Percentiles rank a stretch among this genome's conserved stretches.
phyloP scores from a whole-genome alignment of 257 asterid species.

The Jacaranda mimosifolia region DNA sequence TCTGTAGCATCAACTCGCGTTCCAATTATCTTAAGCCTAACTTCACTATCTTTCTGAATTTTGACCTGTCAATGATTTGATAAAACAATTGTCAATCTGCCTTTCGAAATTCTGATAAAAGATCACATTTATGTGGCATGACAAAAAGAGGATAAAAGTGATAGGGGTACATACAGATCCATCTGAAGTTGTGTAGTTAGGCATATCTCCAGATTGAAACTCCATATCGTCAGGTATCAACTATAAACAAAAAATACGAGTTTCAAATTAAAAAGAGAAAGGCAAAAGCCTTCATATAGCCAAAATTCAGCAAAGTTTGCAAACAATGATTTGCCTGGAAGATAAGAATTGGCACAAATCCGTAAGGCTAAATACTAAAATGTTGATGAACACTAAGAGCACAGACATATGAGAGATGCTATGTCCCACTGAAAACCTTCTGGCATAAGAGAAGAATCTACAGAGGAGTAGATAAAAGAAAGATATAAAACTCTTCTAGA shows the following conservation, averaged over 20 bases:
- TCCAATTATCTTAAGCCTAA: constrained; percentile 69
- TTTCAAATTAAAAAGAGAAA: constrained; percentile 15
- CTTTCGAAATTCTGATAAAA: background rate
- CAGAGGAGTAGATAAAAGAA: background rate
- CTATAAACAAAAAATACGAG: constrained; percentile 42
- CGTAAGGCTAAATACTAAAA: background rate
- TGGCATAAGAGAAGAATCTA: background rate
- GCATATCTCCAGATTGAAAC: constrained; percentile 92
- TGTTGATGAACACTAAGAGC: background rate
- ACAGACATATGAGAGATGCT: background rate
- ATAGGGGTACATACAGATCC: constrained; percentile 56
- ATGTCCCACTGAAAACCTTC: no score
- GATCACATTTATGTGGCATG: constrained; percentile 10
- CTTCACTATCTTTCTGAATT: constrained; percentile 72
- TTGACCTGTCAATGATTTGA: constrained; percentile 50
- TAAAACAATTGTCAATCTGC: constrained; percentile 30
- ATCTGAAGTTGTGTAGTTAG: constrained; percentile 95
- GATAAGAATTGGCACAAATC: background rate
- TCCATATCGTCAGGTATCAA: constrained; percentile 98
- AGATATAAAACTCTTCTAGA: background rate
- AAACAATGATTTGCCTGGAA: background rate
- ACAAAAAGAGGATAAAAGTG: constrained; percentile 2
- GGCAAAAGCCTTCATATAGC: constrained; percentile 6
- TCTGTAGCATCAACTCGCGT: constrained; percentile 85
- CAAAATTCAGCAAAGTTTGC: background rate